Evolutionary conservation across 2,329 filamentous ascomycete species (phyloP).

Genomic region (Orbilia oligospora): DNA sequence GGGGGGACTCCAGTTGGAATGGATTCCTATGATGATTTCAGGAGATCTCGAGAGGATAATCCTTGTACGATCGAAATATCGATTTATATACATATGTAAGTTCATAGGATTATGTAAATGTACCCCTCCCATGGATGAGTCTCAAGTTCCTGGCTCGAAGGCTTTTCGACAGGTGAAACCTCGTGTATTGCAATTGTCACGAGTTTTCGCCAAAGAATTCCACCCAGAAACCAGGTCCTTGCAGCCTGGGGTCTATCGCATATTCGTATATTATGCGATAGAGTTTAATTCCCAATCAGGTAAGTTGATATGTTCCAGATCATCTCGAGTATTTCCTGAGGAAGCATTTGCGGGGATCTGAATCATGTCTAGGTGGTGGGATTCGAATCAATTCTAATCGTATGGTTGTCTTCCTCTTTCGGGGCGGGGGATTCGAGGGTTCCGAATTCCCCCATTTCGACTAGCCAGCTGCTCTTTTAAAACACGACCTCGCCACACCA

Average conservation of each 20-base stretch:
- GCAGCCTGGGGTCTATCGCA: background rate
- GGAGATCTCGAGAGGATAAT: background rate
- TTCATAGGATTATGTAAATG: too few species aligned
- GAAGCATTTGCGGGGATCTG: background rate
- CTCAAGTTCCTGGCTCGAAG: background rate
- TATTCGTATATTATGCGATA: slow-evolving; percentile 9
- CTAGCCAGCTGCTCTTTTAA: background rate
- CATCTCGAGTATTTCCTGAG: background rate
- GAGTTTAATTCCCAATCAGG: background rate
- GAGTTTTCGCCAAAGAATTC: background rate
- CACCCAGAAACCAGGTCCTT: background rate
- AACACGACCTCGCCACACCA: background rate
- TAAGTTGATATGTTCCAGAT: slow-evolving; percentile 8
- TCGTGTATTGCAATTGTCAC: too few species aligned
- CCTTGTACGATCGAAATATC: background rate
- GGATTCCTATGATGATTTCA: background rate
- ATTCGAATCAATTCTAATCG: background rate
- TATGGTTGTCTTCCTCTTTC: background rate
- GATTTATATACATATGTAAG: background rate
- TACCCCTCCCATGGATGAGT: background rate
- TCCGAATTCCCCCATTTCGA: slow-evolving; percentile 7
- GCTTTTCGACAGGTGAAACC: background rate
- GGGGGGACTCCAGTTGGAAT: background rate
- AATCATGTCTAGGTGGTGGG: background rate
- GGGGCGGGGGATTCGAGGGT: background rate